Percentiles rank a stretch among this genome's conserved stretches.
These are phyloP conservation scores for Hypericum perforatum DNA, from an alignment of 345 rosid species.

Conservation along the genomic window DNA sequence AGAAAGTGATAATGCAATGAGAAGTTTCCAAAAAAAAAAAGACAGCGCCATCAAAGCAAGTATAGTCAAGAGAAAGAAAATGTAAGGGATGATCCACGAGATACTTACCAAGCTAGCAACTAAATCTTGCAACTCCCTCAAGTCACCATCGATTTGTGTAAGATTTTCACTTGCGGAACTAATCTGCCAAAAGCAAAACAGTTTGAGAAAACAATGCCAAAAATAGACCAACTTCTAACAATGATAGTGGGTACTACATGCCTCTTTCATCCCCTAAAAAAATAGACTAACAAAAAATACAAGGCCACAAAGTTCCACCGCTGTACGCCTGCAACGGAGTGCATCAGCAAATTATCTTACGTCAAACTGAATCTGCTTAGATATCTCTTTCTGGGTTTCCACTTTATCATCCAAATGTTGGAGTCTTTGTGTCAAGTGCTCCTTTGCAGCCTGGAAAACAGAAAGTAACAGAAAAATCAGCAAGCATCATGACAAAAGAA, in stretches of 20 bases:
- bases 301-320: no score
- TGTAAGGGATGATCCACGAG: neutral
- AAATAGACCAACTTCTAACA: no score
- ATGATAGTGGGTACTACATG: no score
- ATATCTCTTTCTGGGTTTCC: constrained; percentile 67
- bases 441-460: constrained; percentile 59
- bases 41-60: no score
- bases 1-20: no score
- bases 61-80: neutral
- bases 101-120: constrained; percentile 61
- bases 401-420: constrained; percentile 67
- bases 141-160: constrained; percentile 44
- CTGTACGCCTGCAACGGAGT: no score
- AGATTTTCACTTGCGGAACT: constrained; percentile 49
- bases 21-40: neutral
- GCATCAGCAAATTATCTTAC: constrained; percentile 24
- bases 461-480: constrained; percentile 4
- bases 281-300: no score
- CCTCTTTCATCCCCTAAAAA: no score
- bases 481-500: neutral
- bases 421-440: constrained; percentile 71
- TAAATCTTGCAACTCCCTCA: constrained; percentile 51
- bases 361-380: constrained; percentile 51
- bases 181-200: constrained; percentile 38
- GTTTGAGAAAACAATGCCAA: neutral